Conservation (phyloP, 257 asterid species). For the Solanum chilense region DNA sequence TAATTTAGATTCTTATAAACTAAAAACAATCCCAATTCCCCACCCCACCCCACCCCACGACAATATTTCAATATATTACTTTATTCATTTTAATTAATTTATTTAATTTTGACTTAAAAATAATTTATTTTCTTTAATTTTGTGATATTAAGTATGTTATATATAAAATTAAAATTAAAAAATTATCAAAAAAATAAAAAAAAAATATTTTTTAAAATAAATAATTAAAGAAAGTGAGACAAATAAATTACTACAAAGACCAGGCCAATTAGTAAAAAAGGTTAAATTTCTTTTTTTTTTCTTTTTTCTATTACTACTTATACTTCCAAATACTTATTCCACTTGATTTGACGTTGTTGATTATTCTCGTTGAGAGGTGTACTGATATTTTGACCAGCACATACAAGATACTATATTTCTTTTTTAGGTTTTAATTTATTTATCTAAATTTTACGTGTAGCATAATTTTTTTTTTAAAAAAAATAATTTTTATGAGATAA, state of each 20-base stretch:
- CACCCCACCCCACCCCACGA: not conserved
- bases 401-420: not conserved
- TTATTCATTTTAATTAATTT: no score
- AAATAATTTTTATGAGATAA: no score
- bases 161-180: not conserved
- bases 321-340: not conserved
- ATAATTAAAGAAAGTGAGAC: no score
- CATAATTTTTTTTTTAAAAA: no score
- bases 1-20: not conserved
- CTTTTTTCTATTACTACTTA: not conserved
- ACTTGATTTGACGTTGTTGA: not conserved
- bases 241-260: no score
- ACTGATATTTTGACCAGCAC: not conserved
- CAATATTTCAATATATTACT: not conserved
- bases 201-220: fast-evolving
- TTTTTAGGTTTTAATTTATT: no score
- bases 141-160: no score
- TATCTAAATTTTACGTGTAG: not conserved
- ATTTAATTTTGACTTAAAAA: no score
- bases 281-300: not conserved
- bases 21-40: not conserved
- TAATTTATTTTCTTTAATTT: no score
- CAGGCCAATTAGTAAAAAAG: not conserved
- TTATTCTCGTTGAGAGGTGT: not conserved
- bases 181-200: not conserved